phyloP scores from a whole-genome alignment of 2,329 filamentous ascomycete species.

The Incumbomyces lentus region DNA sequence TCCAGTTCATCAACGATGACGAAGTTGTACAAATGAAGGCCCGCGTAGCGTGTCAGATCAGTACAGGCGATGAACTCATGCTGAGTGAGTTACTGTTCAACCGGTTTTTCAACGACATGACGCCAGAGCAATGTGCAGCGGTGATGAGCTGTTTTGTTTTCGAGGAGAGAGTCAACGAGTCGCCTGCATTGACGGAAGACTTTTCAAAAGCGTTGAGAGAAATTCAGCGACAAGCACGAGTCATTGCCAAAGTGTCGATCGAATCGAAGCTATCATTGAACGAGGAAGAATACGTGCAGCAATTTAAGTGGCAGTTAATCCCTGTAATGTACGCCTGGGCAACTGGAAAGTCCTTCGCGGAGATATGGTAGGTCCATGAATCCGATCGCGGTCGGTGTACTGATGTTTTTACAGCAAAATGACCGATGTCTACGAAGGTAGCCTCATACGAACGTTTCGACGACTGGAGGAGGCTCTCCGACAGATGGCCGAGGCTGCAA shows the following conservation, averaged over 20 bases:
- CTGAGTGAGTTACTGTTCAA: constrained; percentile 91
- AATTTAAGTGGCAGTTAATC: constrained; percentile 93
- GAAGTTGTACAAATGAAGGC: constrained; percentile 97
- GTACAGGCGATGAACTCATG: constrained; percentile 87
- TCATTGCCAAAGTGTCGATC: constrained; percentile 84
- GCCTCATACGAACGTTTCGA: constrained; percentile 88
- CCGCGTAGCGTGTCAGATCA: constrained; percentile 94
- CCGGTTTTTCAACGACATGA: constrained; percentile 92
- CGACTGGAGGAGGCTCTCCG: constrained; percentile 86
- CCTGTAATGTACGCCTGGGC: constrained; percentile 91
- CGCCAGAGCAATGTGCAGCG: constrained; percentile 75
- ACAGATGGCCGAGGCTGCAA: constrained; percentile 89
- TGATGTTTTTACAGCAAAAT: constrained; percentile 61
- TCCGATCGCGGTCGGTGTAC: neutral
- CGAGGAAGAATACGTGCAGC: constrained; percentile 83
- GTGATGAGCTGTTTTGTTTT: constrained; percentile 92
- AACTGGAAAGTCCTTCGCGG: constrained; percentile 76
- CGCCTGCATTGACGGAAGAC: constrained; percentile 64
- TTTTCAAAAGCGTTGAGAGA: constrained; percentile 76
- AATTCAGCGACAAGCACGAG: constrained; percentile 74
- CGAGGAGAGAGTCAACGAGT: constrained; percentile 82
- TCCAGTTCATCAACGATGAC: constrained; percentile 89
- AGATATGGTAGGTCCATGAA: constrained; percentile 72
- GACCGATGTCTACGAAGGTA: constrained; percentile 97
- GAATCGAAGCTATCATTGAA: constrained; percentile 92